These are phyloP conservation scores for Heterobasidion occidentale DNA, from an alignment of 1,284 basidiomycete species.

Conservation along the genomic window DNA sequence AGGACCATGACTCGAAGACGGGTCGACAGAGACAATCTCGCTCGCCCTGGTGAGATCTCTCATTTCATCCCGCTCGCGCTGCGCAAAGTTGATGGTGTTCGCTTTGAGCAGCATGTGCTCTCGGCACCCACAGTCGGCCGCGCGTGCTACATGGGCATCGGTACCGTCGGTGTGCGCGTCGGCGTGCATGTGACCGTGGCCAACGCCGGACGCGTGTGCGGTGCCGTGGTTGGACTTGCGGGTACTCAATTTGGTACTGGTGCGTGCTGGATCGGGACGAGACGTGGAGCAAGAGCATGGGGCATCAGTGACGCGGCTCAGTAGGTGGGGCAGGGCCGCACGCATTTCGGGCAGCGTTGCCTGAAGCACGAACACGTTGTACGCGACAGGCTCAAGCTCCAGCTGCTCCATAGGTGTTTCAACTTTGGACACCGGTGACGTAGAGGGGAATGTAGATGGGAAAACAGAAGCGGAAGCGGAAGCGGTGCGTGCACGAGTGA, in stretches of 20 bases:
- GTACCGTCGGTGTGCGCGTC: conserved; percentile 21
- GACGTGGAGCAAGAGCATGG: not conserved
- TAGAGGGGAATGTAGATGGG: not conserved
- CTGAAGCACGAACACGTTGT: conserved; percentile 84
- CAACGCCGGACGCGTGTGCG: not conserved
- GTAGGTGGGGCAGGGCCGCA: conserved; percentile 38
- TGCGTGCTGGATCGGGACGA: not conserved
- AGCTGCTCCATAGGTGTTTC: conserved; percentile 1
- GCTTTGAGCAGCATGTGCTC: conserved; percentile 20
- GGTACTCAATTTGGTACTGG: not conserved
- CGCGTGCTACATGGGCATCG: conserved; percentile 27
- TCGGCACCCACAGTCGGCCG: not conserved
- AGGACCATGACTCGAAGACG: not conserved
- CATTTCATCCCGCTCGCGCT: conserved; percentile 86
- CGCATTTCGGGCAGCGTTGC: conserved; percentile 45
- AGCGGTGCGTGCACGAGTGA: not conserved
- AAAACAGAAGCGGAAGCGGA: not conserved
- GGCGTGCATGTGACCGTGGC: not conserved
- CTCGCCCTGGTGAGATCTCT: conserved; percentile 77
- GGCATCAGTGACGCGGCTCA: conserved; percentile 23
- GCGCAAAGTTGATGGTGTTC: conserved; percentile 68
- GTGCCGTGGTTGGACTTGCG: not conserved
- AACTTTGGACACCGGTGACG: not conserved
- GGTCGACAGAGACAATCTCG: conserved; percentile 57
- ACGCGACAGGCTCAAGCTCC: conserved; percentile 43